Conservation (phyloP, 2,329 filamentous ascomycete species). For the Periconia sp. region DNA sequence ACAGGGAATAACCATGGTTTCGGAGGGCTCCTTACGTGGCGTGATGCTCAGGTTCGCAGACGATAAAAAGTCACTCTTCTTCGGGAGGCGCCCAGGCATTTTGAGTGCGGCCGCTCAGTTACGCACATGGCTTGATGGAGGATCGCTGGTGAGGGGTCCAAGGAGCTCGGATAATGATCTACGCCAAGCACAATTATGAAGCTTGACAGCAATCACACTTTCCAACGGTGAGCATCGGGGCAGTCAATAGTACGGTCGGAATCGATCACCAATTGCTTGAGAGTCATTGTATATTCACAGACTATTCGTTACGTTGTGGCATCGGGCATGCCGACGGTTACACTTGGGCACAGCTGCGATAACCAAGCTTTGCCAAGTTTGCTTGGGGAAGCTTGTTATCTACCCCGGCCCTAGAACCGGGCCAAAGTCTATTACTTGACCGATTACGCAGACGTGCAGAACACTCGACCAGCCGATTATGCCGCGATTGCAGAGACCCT, state of each 20-base stretch:
- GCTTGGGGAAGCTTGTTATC: constrained; percentile 24
- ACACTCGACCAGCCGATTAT: constrained; percentile 19
- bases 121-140: constrained; percentile 13
- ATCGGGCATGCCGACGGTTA: too few relatives aligned
- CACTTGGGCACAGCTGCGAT: too few relatives aligned
- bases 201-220: constrained; percentile 6
- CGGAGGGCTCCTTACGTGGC: constrained; percentile 47
- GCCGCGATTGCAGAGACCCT: constrained; percentile 10
- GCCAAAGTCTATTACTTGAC: constrained; percentile 10
- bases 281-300: too few relatives aligned
- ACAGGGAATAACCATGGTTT: not conserved
- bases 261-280: too few relatives aligned
- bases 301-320: too few relatives aligned
- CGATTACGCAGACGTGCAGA: constrained; percentile 35
- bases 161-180: constrained; percentile 18
- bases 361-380: constrained; percentile 38
- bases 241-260: too few relatives aligned
- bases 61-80: constrained; percentile 49
- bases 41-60: constrained; percentile 50
- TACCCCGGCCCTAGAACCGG: constrained; percentile 4
- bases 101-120: constrained; percentile 20
- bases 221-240: too few relatives aligned
- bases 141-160: constrained; percentile 3
- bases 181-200: constrained; percentile 16
- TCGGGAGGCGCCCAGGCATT: constrained; percentile 53